Conservation (phyloP, 1,284 basidiomycete genomes). For the Rhodotorula mucilaginosa region DNA sequence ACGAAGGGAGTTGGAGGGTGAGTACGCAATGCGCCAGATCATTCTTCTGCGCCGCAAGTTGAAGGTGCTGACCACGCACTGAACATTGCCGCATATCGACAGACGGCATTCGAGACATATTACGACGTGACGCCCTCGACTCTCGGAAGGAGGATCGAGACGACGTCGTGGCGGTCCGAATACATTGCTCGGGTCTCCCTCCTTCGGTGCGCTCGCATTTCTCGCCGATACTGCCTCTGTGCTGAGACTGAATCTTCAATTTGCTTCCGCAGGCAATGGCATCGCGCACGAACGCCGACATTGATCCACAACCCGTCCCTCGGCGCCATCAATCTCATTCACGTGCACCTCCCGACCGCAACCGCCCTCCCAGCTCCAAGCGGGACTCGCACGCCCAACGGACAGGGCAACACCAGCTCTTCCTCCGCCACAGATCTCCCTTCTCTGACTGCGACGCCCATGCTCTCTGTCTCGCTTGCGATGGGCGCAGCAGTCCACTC, state of each 20-base stretch:
- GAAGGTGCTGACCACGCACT: neutral
- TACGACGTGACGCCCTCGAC: conserved; percentile 18
- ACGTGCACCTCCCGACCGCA: conserved; percentile 11
- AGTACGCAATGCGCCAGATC: neutral
- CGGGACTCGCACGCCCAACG: neutral
- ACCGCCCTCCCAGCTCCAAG: conserved; percentile 1
- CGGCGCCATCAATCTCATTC: conserved; percentile 34
- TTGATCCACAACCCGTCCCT: conserved; percentile 38
- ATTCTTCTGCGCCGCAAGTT: neutral
- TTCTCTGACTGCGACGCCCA: neutral
- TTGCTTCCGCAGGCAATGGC: conserved; percentile 24
- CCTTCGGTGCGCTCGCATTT: conserved; percentile 9
- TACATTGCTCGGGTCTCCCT: conserved; percentile 39
- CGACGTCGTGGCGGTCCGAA: conserved; percentile 39
- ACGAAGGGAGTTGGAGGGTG: conserved; percentile 42
- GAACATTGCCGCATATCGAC: rapidly evolving
- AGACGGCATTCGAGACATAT: conserved; percentile 38
- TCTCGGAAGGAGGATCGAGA: conserved; percentile 36
- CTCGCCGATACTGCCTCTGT: too few species aligned
- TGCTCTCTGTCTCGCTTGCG: conserved; percentile 36
- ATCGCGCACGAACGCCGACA: conserved; percentile 28
- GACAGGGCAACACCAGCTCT: neutral
- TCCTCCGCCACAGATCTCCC: conserved; percentile 1
- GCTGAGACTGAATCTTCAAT: neutral
- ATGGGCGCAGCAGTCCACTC: conserved; percentile 38